Evolutionary conservation across 331 rosid genomes (phyloP).

Genomic region (Quercus tomentella): DNA sequence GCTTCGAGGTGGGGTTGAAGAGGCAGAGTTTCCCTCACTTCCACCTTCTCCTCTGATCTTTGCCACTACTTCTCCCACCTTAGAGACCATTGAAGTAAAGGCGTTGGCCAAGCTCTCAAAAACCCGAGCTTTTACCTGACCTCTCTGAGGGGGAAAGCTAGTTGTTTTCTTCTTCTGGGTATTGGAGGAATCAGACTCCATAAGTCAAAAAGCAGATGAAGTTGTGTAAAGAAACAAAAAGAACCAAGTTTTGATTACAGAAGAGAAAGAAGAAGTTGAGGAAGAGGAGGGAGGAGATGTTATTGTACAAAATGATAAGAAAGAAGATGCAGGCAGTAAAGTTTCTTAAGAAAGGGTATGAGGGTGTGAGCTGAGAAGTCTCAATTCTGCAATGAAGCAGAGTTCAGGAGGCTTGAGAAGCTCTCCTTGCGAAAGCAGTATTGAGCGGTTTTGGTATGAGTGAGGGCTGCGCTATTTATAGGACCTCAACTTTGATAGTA

Average conservation of each 20-base stretch:
- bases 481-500: too few relatives aligned
- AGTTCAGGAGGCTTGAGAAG: too few relatives aligned
- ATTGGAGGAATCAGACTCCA: constrained; percentile 16
- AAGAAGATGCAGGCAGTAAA: too few relatives aligned
- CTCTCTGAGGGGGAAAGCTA: constrained; percentile 30
- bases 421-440: too few relatives aligned
- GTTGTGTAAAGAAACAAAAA: not conserved
- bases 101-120: constrained; percentile 23
- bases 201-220: not conserved
- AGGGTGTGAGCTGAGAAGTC: not conserved
- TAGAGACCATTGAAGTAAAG: constrained; percentile 11
- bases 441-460: too few relatives aligned
- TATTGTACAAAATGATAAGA: too few relatives aligned
- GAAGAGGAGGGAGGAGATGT: not conserved
- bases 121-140: constrained; percentile 32
- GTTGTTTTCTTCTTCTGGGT: constrained; percentile 1
- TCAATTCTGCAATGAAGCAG: too few relatives aligned
- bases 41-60: constrained; percentile 1
- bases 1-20: constrained; percentile 27
- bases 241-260: not conserved
- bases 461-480: too few relatives aligned
- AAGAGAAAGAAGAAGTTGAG: not conserved
- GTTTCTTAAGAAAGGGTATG: not conserved
- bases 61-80: constrained; percentile 1
- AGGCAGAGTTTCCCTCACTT: not conserved